These are phyloP conservation scores for Puccinellia tenuiflora DNA, from an alignment of 176 grass and related monocot species.

Conservation along the genomic window DNA sequence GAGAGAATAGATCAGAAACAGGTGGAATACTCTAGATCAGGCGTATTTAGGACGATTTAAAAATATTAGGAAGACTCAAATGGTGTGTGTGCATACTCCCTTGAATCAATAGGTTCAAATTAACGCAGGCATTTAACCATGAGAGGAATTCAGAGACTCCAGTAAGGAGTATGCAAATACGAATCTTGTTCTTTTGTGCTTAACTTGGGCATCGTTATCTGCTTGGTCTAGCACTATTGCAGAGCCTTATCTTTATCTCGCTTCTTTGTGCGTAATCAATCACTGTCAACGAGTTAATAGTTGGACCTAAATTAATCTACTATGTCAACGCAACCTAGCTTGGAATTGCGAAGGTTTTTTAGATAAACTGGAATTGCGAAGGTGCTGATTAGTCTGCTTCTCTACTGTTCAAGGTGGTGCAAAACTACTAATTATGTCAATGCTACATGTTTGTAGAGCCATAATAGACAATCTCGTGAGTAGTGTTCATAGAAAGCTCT, in stretches of 20 bases:
- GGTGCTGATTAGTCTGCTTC: not conserved
- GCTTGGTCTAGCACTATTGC: not conserved
- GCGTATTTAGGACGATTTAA: not conserved
- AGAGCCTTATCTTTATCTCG: not conserved
- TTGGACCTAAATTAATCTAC: not conserved
- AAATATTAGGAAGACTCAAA: not conserved
- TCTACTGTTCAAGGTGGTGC: not conserved
- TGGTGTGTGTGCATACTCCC: not conserved
- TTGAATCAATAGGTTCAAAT: not conserved
- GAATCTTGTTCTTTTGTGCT: not conserved
- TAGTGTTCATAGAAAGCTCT: constrained; percentile 9
- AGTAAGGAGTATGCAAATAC: not conserved
- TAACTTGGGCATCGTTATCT: not conserved
- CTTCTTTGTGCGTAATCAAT: constrained; percentile 1
- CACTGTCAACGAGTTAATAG: not conserved
- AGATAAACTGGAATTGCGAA: not conserved
- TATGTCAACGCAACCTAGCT: not conserved
- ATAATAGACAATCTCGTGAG: not conserved
- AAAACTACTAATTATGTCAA: not conserved
- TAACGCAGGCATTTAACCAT: not conserved
- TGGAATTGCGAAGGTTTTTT: not conserved
- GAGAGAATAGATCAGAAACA: not conserved
- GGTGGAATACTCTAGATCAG: not conserved
- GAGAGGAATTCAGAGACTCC: not conserved
- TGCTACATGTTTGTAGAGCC: not conserved